Conservation (phyloP, 805 yeast species). For the Nakazawaea laoshanensis region DNA sequence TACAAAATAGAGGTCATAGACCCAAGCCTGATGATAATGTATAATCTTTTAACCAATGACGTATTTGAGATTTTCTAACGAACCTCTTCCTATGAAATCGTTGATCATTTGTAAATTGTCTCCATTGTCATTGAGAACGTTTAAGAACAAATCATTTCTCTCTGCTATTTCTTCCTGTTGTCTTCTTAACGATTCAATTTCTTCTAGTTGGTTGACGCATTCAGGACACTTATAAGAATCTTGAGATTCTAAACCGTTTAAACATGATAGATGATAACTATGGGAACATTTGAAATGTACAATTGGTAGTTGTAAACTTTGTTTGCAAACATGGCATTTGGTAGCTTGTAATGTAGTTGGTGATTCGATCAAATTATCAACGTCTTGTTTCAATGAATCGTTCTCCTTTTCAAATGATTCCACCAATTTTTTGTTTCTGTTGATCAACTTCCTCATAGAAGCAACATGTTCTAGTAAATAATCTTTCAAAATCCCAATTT, state of each 20-base stretch:
- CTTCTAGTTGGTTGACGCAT: slow-evolving; percentile 67
- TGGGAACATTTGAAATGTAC: slow-evolving; percentile 84
- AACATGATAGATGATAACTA: slow-evolving; percentile 77
- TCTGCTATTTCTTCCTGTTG: slow-evolving; percentile 57
- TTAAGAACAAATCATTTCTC: slow-evolving; percentile 53
- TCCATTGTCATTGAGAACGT: slow-evolving; percentile 40
- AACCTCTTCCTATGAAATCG: slow-evolving; percentile 86
- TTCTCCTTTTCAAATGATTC: slow-evolving; percentile 64
- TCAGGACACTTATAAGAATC: slow-evolving; percentile 51
- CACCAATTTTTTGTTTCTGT: slow-evolving; percentile 58
- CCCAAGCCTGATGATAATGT: slow-evolving; percentile 5
- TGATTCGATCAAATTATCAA: slow-evolving; percentile 38
- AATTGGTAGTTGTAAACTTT: slow-evolving; percentile 65
- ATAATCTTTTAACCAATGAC: slow-evolving; percentile 3
- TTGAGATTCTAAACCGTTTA: slow-evolving; percentile 32
- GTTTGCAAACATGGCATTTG: slow-evolving; percentile 57
- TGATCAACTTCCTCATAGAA: slow-evolving; percentile 53
- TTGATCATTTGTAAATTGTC: slow-evolving; percentile 70
- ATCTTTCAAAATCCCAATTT: slow-evolving; percentile 65
- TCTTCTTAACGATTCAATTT: slow-evolving; percentile 46
- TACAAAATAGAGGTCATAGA: slow-evolving; percentile 12
- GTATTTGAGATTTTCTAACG: slow-evolving; percentile 39
- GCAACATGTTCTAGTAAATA: slow-evolving; percentile 56
- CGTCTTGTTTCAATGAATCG: slow-evolving; percentile 37
- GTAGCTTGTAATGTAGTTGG: slow-evolving; percentile 52